Evolutionary conservation across 495 filamentous ascomycete genomes (phyloP).

Genomic region (Penicillium coffeae): DNA sequence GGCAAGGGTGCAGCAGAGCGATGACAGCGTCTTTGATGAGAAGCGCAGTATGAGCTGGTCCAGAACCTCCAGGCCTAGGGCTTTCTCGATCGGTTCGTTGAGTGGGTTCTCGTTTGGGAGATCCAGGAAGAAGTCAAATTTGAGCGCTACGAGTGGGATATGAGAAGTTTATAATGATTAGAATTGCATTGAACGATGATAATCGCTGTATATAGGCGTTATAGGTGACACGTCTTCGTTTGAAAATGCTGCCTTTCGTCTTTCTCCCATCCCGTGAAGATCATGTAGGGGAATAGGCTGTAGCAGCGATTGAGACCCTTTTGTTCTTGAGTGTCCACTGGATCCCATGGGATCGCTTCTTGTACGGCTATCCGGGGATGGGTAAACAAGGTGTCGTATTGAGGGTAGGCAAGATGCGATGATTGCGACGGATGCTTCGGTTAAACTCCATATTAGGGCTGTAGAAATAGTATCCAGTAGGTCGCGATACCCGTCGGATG

Average conservation of each 20-base stretch:
- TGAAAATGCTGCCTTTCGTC: too few species aligned
- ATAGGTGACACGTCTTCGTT: too few species aligned
- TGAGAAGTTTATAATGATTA: not conserved
- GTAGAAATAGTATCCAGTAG: constrained; percentile 11
- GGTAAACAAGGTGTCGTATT: constrained; percentile 7
- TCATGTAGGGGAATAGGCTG: too few species aligned
- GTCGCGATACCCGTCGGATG: constrained; percentile 8
- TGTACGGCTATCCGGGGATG: constrained; percentile 16
- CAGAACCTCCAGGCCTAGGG: not conserved
- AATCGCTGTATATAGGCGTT: too few species aligned
- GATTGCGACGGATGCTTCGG: constrained; percentile 12
- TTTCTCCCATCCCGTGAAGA: too few species aligned
- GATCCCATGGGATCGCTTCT: not conserved
- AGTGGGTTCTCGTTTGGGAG: not conserved
- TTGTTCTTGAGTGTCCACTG: not conserved
- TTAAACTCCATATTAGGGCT: constrained; percentile 12
- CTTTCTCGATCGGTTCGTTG: not conserved
- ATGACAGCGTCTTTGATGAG: not conserved
- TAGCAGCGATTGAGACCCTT: not conserved
- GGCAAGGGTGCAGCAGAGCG: not conserved
- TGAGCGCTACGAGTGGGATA: not conserved
- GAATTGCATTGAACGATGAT: too few species aligned
- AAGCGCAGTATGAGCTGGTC: not conserved
- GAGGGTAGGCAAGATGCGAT: constrained; percentile 9
- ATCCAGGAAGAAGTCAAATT: not conserved